phyloP scores from a whole-genome alignment of 768 basidiomycete genomes.

The Mrakia frigida region DNA sequence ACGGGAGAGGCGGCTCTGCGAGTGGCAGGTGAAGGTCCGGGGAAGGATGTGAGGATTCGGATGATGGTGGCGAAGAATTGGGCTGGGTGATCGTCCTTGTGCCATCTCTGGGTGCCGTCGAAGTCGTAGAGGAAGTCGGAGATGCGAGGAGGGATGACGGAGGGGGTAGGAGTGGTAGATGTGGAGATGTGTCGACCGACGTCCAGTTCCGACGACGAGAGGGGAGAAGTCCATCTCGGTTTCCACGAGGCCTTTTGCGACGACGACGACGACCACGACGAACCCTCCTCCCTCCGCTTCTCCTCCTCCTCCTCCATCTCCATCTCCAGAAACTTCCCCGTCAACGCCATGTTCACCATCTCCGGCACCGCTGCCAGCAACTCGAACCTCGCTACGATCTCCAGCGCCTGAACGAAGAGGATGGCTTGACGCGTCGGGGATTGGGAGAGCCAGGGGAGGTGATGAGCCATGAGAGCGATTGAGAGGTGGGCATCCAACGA shows the following conservation, averaged over 20 bases:
- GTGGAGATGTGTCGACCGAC: background rate
- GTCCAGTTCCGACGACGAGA: background rate
- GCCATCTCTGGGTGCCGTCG: too few species aligned
- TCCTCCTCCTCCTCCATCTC: background rate
- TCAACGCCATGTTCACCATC: conserved; percentile 8
- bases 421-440: background rate
- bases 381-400: background rate
- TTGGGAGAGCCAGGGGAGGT: conserved; percentile 8
- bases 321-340: background rate
- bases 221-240: background rate
- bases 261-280: background rate
- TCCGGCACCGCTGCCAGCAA: conserved; percentile 5
- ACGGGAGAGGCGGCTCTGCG: background rate
- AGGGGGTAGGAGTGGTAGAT: background rate
- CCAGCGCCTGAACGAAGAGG: background rate
- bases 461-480: conserved; percentile 10
- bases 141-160: background rate
- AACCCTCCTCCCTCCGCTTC: too few species aligned
- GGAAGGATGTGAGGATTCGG: background rate
- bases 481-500: conserved; percentile 16
- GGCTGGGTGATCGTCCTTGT: background rate
- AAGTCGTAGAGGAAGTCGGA: background rate
- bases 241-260: background rate
- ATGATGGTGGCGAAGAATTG: background rate
- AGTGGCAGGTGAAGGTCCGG: background rate